Evolutionary conservation across 148 eudicot genomes (phyloP), one percentile per base, ranked within the genome.

Genomic region (Rhododendron kiyosumense): DNA sequence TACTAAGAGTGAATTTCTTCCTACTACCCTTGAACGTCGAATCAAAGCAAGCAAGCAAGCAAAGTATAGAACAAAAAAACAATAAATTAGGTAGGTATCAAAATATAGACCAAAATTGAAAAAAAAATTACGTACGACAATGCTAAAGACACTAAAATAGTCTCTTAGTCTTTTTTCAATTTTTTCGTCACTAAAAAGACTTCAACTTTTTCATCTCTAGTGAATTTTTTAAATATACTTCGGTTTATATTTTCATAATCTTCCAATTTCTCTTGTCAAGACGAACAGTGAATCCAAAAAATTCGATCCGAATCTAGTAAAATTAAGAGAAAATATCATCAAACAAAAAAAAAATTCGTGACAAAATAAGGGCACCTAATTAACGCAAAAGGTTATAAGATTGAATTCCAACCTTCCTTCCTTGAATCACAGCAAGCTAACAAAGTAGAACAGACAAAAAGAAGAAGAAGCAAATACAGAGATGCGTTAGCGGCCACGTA

Each of bases 31-130:
- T 12, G 12, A 46, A 4, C 38, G 30, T 51, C 22, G 24, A 38
- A 51, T 38, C 30, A 69, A 18, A 77, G 57, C 54, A 83, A 88
- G 36, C 54, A 83, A 88, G 36, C 69, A 26, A 69, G 22, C 77
- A 12, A 22, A 7, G 30, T 7, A 46, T 49, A 49, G 0, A 6
- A 51, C 17, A 46, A 46, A 46, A 46, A 46, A 46, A 46, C 45
- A 41, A 41, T 6, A 63, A 63, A 5, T 59, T 4, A 15, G 7
- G 3, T 0, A 59, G 5, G 26, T n/a, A 1, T n/a, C 22, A 67
- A n/a, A n/a, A n/a, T 2, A 24, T 9, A 65, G 71, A n/a, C 28
- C 30, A n/a, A 65, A 61, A 2, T 65, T n/a, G 28, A 10, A 3
- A 63, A 26, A 10, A 46, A 46, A 46, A 46, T 26, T 59, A 59